Conservation (phyloP, 2,329 filamentous ascomycete genomes). For the Nemania bipapillata region DNA sequence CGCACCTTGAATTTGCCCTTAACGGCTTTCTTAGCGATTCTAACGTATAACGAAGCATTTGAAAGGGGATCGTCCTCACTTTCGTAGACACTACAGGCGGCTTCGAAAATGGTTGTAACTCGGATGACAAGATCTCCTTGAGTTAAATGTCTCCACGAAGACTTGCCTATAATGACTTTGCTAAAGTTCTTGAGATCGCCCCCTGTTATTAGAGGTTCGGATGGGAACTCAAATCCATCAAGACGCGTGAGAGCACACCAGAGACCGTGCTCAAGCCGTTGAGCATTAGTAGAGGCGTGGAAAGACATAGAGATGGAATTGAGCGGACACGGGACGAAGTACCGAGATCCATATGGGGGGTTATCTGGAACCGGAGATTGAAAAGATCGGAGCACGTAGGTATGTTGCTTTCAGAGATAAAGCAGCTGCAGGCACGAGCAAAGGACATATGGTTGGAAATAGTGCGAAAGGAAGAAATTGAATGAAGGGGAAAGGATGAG, state of each 20-base stretch:
- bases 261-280: background rate
- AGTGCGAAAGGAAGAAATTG: no score
- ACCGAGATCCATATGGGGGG: background rate
- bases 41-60: conserved; percentile 1
- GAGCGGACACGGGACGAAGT: background rate
- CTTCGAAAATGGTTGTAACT: conserved; percentile 10
- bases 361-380: background rate
- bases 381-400: background rate
- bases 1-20: conserved; percentile 16
- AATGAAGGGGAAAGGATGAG: background rate
- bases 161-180: conserved; percentile 6
- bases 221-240: conserved; percentile 20
- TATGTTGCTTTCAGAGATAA: background rate
- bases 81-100: conserved; percentile 11
- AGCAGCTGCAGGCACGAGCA: background rate
- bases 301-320: background rate
- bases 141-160: conserved; percentile 13
- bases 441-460: no score
- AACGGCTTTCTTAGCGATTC: conserved; percentile 12
- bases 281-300: background rate
- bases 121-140: conserved; percentile 4
- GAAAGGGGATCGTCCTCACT: background rate
- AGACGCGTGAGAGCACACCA: conserved; percentile 21
- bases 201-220: background rate
- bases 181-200: conserved; percentile 3